phyloP scores from a whole-genome alignment of 176 grass and related monocot species.

The Tuctoria greenei region DNA sequence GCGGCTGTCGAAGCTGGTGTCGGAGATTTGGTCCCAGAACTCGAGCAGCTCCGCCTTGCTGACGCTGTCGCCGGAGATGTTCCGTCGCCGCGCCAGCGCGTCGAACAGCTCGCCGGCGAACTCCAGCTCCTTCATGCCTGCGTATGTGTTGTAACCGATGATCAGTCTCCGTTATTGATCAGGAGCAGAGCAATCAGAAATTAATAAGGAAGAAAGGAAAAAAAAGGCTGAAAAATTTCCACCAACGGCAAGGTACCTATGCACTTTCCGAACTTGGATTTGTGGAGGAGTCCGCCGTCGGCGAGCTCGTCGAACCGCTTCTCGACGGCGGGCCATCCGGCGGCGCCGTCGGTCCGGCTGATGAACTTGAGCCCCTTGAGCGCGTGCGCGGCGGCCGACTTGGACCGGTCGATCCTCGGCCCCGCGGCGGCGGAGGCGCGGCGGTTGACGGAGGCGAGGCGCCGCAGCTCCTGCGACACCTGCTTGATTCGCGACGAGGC shows the following conservation, averaged over 20 bases:
- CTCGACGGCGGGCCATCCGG: constrained; percentile 64
- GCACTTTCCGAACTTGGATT: constrained; percentile 88
- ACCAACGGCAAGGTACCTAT: no score
- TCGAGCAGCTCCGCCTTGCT: constrained; percentile 86
- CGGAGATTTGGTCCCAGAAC: constrained; percentile 94
- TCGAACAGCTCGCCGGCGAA: constrained; percentile 90
- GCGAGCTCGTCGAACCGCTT: constrained; percentile 69
- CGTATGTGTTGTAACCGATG: no score
- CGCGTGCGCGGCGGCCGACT: constrained; percentile 73
- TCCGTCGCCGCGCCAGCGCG: constrained; percentile 68
- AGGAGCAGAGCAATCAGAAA: no score
- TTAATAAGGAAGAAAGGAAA: no score
- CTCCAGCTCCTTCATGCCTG: constrained; percentile 79
- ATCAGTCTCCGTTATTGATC: no score
- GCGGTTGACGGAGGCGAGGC: constrained; percentile 55
- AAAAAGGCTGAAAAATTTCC: no score
- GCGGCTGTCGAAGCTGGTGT: constrained; percentile 89
- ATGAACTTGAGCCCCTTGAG: constrained; percentile 99
- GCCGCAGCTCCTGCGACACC: constrained; percentile 88
- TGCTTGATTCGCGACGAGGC: constrained; percentile 83
- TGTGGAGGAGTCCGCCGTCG: constrained; percentile 54
- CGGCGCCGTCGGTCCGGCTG: constrained; percentile 52
- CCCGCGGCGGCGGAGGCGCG: not conserved
- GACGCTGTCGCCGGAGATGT: constrained; percentile 69
- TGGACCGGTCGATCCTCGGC: constrained; percentile 54